Evolutionary conservation across 2,329 filamentous ascomycete species (phyloP).

Genomic region (Cladosporium sp.): DNA sequence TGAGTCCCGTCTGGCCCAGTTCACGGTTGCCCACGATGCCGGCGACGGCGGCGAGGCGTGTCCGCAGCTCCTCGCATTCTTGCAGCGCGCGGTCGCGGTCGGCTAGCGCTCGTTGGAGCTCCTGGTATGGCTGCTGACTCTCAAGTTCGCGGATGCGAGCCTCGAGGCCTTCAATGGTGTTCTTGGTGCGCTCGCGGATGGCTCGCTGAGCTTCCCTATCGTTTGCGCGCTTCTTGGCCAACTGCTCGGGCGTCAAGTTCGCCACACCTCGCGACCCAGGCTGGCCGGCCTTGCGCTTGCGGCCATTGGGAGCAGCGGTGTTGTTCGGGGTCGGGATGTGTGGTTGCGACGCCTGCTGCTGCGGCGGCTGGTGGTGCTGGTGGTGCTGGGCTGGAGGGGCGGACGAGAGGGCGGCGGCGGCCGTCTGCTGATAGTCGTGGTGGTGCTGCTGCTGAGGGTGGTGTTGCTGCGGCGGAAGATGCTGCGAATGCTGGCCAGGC

Average conservation of each 20-base stretch:
- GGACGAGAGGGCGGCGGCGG: slow-evolving; percentile 1
- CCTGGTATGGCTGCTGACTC: slow-evolving; percentile 75
- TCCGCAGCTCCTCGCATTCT: slow-evolving; percentile 75
- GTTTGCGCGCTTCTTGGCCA: slow-evolving; percentile 87
- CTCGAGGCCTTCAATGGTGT: slow-evolving; percentile 72
- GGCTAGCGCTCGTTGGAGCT: slow-evolving; percentile 69
- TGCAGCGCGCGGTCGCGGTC: slow-evolving; percentile 67
- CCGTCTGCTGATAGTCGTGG: slow-evolving; percentile 6
- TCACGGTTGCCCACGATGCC: slow-evolving; percentile 23
- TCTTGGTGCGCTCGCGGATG: slow-evolving; percentile 76
- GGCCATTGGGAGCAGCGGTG: slow-evolving; percentile 20
- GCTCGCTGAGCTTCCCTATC: slow-evolving; percentile 83
- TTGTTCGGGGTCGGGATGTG: slow-evolving; percentile 13
- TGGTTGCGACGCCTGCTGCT: neutral
- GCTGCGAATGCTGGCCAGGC: slow-evolving; percentile 2
- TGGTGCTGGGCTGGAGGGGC: neutral
- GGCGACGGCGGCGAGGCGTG: slow-evolving; percentile 48
- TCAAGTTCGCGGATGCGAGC: slow-evolving; percentile 70
- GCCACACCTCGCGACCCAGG: slow-evolving; percentile 65
- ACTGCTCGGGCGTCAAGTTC: slow-evolving; percentile 80
- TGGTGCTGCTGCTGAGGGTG: neutral
- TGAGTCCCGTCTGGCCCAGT: slow-evolving; percentile 19
- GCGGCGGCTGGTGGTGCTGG: neutral
- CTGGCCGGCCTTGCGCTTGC: slow-evolving; percentile 34
- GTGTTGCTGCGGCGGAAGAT: neutral